phyloP scores from a whole-genome alignment of 1,284 basidiomycete genomes.

The Rhodotorula sp. region DNA sequence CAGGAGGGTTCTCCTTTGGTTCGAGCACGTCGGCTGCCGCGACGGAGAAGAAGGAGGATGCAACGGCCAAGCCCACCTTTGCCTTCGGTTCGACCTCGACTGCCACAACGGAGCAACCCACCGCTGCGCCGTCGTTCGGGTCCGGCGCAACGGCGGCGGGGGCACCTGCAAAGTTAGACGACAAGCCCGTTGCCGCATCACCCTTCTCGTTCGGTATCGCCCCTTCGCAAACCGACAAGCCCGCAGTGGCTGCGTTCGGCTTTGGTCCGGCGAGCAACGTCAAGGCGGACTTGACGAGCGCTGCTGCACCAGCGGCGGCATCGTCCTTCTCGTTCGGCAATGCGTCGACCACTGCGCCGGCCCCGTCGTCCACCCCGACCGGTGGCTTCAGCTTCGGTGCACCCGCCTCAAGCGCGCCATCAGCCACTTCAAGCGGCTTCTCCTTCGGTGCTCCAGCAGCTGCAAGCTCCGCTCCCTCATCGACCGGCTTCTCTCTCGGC shows the following conservation, averaged over 20 bases:
- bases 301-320: not conserved
- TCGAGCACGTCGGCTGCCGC: not conserved
- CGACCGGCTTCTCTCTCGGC: too few species aligned
- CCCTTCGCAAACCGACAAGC: conserved; percentile 7
- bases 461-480: not conserved
- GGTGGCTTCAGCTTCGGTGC: not conserved
- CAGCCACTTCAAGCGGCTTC: not conserved
- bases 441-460: not conserved
- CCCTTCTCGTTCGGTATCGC: conserved; percentile 6
- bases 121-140: too few species aligned
- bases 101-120: not conserved
- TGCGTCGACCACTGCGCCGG: not conserved
- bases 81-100: conserved; percentile 1
- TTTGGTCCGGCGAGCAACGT: not conserved
- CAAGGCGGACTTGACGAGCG: not conserved
- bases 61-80: not conserved
- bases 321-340: conserved; percentile 9
- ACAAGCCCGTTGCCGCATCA: not conserved
- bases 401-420: not conserved
- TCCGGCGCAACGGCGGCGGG: not conserved
- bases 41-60: not conserved
- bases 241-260: not conserved
- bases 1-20: not conserved
- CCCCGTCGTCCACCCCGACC: not conserved
- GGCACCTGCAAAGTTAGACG: not conserved